Evolutionary conservation across 164 flowering plant genomes (phyloP).

Genomic region (Houttuynia cordata): DNA sequence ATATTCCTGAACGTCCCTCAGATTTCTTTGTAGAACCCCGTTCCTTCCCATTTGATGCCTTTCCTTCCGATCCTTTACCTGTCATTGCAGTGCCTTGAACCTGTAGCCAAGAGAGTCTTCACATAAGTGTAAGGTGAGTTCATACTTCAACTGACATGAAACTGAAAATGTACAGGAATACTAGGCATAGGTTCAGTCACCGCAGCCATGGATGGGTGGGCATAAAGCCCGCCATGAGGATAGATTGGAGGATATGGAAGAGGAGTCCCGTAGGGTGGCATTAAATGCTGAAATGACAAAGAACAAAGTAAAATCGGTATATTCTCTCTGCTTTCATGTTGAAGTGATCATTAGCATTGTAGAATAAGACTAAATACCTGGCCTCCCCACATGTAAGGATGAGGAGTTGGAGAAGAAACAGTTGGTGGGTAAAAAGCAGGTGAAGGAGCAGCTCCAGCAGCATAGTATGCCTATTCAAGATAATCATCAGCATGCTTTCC

Average conservation of each 20-base stretch:
- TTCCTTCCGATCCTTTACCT: constrained; percentile 44
- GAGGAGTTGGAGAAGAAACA: constrained; percentile 67
- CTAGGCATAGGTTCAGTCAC: constrained; percentile 23
- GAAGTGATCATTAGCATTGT: not conserved
- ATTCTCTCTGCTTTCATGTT: not conserved
- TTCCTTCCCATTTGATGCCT: constrained; percentile 40
- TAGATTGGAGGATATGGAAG: constrained; percentile 81
- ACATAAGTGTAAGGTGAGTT: not conserved
- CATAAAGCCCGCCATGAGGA: constrained; percentile 75
- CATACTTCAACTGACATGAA: not conserved
- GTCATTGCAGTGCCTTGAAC: constrained; percentile 30
- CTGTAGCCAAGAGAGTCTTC: constrained; percentile 19
- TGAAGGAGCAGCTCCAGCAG: constrained; percentile 51
- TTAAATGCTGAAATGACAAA: constrained; percentile 51
- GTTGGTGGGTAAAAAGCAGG: constrained; percentile 60
- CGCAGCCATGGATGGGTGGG: constrained; percentile 63
- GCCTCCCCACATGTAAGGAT: constrained; percentile 75
- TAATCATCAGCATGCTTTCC: constrained; percentile 11
- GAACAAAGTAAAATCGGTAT: constrained; percentile 5
- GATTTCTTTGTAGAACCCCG: constrained; percentile 41
- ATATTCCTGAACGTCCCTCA: constrained; percentile 45
- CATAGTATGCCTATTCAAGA: constrained; percentile 71
- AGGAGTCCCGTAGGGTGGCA: constrained; percentile 52
- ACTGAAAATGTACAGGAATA: not conserved
- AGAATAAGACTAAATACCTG: constrained; percentile 36